Evolutionary conservation across 1,284 basidiomycete species (phyloP).

Genomic region (Cutaneotrichosporon sp.): DNA sequence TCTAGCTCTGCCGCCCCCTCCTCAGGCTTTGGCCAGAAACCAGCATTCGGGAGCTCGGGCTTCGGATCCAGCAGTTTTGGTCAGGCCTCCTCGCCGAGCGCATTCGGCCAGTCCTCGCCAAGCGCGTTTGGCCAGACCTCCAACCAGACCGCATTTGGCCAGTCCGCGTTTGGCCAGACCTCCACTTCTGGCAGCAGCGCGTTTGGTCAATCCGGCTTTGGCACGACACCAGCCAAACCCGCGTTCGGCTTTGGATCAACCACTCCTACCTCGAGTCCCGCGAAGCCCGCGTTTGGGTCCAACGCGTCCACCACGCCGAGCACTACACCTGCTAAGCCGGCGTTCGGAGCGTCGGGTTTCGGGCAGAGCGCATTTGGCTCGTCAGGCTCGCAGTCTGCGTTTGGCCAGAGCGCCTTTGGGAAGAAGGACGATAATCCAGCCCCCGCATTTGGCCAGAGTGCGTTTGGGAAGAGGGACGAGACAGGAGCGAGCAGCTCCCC

Average conservation of each 20-base stretch:
- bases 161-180: conserved; percentile 3
- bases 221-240: background rate
- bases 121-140: conserved; percentile 6
- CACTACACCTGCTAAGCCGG: conserved; percentile 2
- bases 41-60: conserved; percentile 17
- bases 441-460: conserved; percentile 15
- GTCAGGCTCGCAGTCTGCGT: conserved; percentile 5
- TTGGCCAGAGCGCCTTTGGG: conserved; percentile 13
- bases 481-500: background rate
- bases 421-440: background rate
- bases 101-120: conserved; percentile 7
- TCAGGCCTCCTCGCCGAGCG: background rate
- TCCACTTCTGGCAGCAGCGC: conserved; percentile 3
- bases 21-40: conserved; percentile 25
- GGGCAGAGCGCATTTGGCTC: conserved; percentile 16
- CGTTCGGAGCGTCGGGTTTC: conserved; percentile 12
- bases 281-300: conserved; percentile 5
- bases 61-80: too few species aligned
- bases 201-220: conserved; percentile 20
- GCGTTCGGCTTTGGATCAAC: conserved; percentile 17
- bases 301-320: background rate
- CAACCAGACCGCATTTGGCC: conserved; percentile 9
- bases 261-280: background rate
- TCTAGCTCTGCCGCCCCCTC: conserved; percentile 21
- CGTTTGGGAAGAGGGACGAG: conserved; percentile 7